Evolutionary conservation across 257 asterid species (phyloP).

Genomic region (Lycium ferocissimum): DNA sequence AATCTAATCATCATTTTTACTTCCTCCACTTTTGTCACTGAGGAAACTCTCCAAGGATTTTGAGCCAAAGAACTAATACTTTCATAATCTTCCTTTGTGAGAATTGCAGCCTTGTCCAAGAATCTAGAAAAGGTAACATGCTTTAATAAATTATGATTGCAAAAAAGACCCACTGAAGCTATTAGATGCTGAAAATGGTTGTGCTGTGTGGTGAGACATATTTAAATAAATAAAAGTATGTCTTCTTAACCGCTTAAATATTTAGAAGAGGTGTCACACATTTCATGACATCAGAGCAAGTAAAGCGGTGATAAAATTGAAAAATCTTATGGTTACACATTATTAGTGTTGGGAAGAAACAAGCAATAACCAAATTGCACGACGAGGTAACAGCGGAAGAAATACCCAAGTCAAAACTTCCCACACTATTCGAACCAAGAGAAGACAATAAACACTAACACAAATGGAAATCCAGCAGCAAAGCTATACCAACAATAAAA

Average conservation of each 20-base stretch:
- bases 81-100: constrained; percentile 39
- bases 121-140: constrained; percentile 34
- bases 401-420: no score
- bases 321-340: no score
- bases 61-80: constrained; percentile 25
- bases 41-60: constrained; percentile 47
- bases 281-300: neutral
- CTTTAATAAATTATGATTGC: neutral
- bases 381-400: no score
- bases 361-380: no score
- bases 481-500: no score
- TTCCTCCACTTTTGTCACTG: constrained; percentile 55
- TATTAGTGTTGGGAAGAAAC: no score
- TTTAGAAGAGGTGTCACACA: no score
- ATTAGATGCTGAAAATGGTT: neutral
- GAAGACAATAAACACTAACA: no score
- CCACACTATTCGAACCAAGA: no score
- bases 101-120: constrained; percentile 58
- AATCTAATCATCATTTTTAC: constrained; percentile 51
- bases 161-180: neutral
- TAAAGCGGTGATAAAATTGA: no score
- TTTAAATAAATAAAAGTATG: neutral
- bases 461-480: no score
- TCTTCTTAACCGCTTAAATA: neutral
- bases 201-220: neutral